phyloP scores from a whole-genome alignment of 345 rosid genomes.

The Gossypium ekmanianum region DNA sequence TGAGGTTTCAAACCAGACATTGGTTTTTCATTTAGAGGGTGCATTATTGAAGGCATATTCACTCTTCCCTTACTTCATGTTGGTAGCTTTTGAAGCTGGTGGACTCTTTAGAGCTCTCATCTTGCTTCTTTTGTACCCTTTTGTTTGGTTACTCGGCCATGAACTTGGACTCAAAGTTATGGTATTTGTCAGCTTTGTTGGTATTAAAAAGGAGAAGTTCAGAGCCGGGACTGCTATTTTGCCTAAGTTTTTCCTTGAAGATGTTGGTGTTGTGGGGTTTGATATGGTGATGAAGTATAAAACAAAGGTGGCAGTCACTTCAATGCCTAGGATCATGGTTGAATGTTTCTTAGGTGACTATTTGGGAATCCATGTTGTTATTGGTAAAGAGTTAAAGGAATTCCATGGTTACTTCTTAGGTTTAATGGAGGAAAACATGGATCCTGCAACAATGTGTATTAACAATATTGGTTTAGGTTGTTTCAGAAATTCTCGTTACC shows the following conservation, averaged over 20 bases:
- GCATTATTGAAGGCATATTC: constrained; percentile 44
- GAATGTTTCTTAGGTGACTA: constrained; percentile 50
- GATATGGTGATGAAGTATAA: constrained; percentile 40
- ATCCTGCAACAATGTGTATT: constrained; percentile 1
- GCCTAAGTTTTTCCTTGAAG: constrained; percentile 61
- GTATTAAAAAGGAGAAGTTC: constrained; percentile 37
- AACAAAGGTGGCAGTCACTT: constrained; percentile 42
- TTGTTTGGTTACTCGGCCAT: constrained; percentile 33
- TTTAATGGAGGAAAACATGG: constrained; percentile 36
- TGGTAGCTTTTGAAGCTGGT: constrained; percentile 66
- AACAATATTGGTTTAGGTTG: constrained; percentile 19
- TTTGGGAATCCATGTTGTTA: constrained; percentile 40
- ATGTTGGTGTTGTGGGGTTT: constrained; percentile 49
- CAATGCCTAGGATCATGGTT: constrained; percentile 54
- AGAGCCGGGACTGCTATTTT: constrained; percentile 41
- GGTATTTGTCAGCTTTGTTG: constrained; percentile 50
- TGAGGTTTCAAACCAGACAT: constrained; percentile 11
- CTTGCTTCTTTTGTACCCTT: constrained; percentile 49
- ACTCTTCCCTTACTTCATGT: constrained; percentile 61
- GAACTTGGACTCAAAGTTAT: constrained; percentile 38
- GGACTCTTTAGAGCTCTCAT: constrained; percentile 46
- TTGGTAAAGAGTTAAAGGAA: constrained; percentile 47
- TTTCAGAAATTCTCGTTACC: constrained; percentile 21
- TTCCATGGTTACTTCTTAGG: constrained; percentile 48
- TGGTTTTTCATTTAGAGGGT: constrained; percentile 51